Percentiles rank a stretch among this genome's conserved stretches.
These are phyloP conservation scores for Leucosporidium scottii DNA, from an alignment of 768 basidiomycete species.

Conservation along the genomic window DNA sequence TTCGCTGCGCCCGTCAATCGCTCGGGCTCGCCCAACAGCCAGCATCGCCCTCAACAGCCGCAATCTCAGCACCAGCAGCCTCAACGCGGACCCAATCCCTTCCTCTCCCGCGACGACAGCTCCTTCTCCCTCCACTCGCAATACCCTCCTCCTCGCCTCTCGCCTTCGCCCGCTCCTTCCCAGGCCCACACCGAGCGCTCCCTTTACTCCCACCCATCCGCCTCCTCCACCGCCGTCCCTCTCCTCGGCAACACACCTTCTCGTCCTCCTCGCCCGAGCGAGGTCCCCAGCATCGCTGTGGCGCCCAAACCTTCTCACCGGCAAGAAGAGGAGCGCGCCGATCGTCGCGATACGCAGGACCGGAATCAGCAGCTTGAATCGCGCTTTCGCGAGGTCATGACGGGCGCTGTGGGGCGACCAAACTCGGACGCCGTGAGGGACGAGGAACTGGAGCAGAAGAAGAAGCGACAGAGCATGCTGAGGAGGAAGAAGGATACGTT, in stretches of 20 bases:
- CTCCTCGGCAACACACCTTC: too few relatives aligned
- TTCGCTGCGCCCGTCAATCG: conserved; percentile 4
- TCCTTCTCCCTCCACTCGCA: not conserved
- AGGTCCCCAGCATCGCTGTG: not conserved
- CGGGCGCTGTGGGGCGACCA: too few relatives aligned
- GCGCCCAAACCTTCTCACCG: too few relatives aligned
- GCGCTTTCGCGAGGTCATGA: conserved; percentile 10
- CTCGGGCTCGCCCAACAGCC: not conserved
- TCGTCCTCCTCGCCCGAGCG: conserved; percentile 10
- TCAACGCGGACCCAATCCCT: not conserved
- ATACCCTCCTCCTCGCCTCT: not conserved
- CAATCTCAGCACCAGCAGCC: not conserved
- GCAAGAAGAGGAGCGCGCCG: too few relatives aligned
- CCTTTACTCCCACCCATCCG: not conserved
- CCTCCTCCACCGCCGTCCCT: too few relatives aligned
- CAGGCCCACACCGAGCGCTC: not conserved
- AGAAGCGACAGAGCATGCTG: conserved; percentile 9
- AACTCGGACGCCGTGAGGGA: conserved; percentile 3
- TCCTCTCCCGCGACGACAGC: conserved; percentile 2
- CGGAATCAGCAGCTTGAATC: conserved; percentile 1
- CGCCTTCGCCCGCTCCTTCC: not conserved
- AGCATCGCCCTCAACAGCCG: not conserved
- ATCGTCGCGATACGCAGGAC: too few relatives aligned
- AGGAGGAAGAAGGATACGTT: conserved; percentile 32
- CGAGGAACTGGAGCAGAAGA: not conserved